Evolutionary conservation across 169 alveolate species (phyloP).

Genomic region (Babesia ovis): DNA sequence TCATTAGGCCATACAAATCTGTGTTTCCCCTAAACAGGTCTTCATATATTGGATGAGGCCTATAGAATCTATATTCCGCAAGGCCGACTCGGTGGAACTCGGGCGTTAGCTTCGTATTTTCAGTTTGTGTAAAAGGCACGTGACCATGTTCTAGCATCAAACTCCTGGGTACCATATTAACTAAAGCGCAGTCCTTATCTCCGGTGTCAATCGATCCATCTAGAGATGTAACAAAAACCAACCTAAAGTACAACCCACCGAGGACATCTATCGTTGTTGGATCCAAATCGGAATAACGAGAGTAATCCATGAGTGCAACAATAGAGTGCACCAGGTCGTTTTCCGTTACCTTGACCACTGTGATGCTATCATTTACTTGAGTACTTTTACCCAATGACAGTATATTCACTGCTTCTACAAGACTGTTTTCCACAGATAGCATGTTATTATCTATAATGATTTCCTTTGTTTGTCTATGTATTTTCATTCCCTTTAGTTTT

Average conservation of each 20-base stretch:
- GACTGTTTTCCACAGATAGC: not conserved
- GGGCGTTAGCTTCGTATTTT: not conserved
- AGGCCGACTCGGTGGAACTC: conserved; percentile 2
- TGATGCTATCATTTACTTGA: not conserved
- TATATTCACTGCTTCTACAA: conserved; percentile 3
- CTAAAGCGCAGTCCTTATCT: not conserved
- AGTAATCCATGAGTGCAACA: conserved; percentile 7
- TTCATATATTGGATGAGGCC: conserved; percentile 13
- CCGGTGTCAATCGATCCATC: not conserved
- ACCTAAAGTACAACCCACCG: conserved; percentile 18
- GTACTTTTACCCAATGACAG: conserved; percentile 4
- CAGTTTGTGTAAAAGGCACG: conserved; percentile 8
- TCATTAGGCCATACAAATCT: conserved; percentile 12
- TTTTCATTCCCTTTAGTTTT: not conserved
- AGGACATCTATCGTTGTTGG: not conserved
- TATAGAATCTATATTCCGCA: not conserved
- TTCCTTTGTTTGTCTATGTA: not conserved
- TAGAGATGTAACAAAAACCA: conserved; percentile 1
- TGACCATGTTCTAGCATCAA: conserved; percentile 7
- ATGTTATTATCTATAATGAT: not conserved
- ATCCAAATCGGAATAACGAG: conserved; percentile 1
- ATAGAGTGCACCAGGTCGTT: conserved; percentile 19
- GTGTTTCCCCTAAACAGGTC: conserved; percentile 5
- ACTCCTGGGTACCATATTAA: not conserved
- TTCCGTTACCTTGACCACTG: not conserved